These are phyloP conservation scores for Botrytis deweyae DNA, from an alignment of 2,329 filamentous ascomycete species.

Conservation along the genomic window DNA sequence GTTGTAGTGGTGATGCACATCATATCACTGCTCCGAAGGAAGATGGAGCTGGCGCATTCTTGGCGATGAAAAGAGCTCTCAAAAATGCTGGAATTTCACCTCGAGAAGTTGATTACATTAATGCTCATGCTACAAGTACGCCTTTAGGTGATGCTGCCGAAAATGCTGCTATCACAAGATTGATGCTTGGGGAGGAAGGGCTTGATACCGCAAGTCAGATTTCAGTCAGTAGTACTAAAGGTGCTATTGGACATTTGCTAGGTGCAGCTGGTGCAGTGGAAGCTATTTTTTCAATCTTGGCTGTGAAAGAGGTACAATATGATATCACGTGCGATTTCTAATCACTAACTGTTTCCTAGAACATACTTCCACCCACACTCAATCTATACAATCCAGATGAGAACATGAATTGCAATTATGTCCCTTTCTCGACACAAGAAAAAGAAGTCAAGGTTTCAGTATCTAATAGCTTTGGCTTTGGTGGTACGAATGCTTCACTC, in stretches of 20 bases:
- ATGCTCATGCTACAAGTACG: conserved; percentile 92
- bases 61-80: conserved; percentile 83
- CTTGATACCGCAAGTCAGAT: conserved; percentile 60
- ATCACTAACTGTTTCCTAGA: conserved; percentile 48
- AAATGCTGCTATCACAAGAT: conserved; percentile 72
- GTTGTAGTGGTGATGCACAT: conserved; percentile 83
- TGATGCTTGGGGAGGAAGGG: conserved; percentile 75
- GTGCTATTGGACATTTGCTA: conserved; percentile 85
- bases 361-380: conserved; percentile 78
- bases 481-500: conserved; percentile 89
- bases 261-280: conserved; percentile 91
- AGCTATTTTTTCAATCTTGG: conserved; percentile 78
- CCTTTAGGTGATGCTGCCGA: conserved; percentile 84
- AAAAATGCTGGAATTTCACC: conserved; percentile 70
- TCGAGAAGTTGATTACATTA: conserved; percentile 79
- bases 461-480: conserved; percentile 97
- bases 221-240: conserved; percentile 91
- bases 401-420: conserved; percentile 80
- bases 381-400: conserved; percentile 70
- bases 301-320: conserved; percentile 69
- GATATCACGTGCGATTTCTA: conserved; percentile 3
- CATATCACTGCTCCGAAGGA: conserved; percentile 90
- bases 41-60: conserved; percentile 76
- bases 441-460: conserved; percentile 71
- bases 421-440: conserved; percentile 69